Base-by-base conservation (phyloP, 257 asterid genomes). In the Pogostemon cablin region DNA sequence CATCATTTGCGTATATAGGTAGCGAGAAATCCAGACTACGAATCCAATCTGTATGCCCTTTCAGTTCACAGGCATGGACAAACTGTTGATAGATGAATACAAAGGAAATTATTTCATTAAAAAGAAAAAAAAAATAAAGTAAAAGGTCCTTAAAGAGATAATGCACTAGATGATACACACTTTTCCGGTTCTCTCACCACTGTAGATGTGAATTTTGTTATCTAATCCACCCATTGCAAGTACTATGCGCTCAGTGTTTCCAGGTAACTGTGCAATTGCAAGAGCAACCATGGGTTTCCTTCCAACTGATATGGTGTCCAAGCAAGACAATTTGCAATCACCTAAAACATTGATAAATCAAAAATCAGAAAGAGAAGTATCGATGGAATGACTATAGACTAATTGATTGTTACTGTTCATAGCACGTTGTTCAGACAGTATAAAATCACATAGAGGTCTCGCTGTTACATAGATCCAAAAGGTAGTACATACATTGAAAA, bases 31-130 rank as follows among this genome's bases (percentile, higher is more conserved):
- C 98, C 67, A 93, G 87, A 79, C 96, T 86, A 37, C 98, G 89
- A 62, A 93, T 91, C 99, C 99, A 93, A 78, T 91, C 98, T 4
- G 89, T 86, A 78, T 91, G 99, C 67, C 96, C 97, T 86, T 86
- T 93, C 61, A 93, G 78, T 76, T 91, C 96, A 83, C 96, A 93
- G 76, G 96, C 86, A 73, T 67, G 95, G 64, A 71, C 77, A 84
- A 91, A 91, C 99, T 93, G 82, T 77, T 55, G 78, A 77, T 15
- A 63, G 12, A 74, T 47, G 58, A 68, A 71, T 43, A 78, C 11
- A 43, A 49, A 67, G 38, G 35, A 34, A 63, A 61, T 68, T 60
- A 58, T 71, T 69, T 74, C 65, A 52, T 82, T 57, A 67, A 54
- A 54, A 56, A 47, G 3, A 62, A 75, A 65, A 9, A 37, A 44